Conservation (phyloP, 768 basidiomycete genomes). For the Coprinopsis sp. region DNA sequence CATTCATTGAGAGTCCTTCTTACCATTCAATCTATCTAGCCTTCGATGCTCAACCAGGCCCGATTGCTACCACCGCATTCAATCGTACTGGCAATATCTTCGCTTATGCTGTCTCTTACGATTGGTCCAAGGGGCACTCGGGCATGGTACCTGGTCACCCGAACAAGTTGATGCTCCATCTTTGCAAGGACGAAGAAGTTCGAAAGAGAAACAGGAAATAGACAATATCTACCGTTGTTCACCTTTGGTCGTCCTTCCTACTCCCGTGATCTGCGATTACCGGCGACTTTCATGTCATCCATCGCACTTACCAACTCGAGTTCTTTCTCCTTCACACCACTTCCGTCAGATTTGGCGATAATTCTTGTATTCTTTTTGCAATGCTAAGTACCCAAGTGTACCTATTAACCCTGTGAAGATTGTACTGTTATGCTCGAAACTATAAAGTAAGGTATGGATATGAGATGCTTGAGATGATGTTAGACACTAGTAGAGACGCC, state of each 20-base stretch:
- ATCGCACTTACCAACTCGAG: too few species aligned
- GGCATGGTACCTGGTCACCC: slow-evolving; percentile 70
- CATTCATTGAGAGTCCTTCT: background rate
- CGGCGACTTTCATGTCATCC: background rate
- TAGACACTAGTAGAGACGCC: slow-evolving; percentile 8
- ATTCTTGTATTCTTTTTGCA: too few species aligned
- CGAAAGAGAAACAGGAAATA: slow-evolving; percentile 56
- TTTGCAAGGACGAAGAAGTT: slow-evolving; percentile 84
- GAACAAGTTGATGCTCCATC: slow-evolving; percentile 82
- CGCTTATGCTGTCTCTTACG: slow-evolving; percentile 89
- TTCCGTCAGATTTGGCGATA: too few species aligned
- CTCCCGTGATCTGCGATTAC: background rate
- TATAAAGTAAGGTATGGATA: too few species aligned
- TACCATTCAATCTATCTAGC: slow-evolving; percentile 33
- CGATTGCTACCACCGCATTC: slow-evolving; percentile 78
- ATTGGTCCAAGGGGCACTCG: slow-evolving; percentile 90
- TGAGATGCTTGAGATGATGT: too few species aligned
- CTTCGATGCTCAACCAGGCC: slow-evolving; percentile 69
- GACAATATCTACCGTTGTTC: slow-evolving; percentile 8
- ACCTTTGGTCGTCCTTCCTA: slow-evolving; percentile 4
- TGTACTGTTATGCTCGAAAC: too few species aligned
- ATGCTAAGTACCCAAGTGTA: too few species aligned
- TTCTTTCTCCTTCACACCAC: too few species aligned
- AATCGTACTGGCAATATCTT: slow-evolving; percentile 87
- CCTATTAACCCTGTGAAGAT: too few species aligned